Conservation (phyloP, 2,329 filamentous ascomycete genomes). For the Penicillium crustosum region DNA sequence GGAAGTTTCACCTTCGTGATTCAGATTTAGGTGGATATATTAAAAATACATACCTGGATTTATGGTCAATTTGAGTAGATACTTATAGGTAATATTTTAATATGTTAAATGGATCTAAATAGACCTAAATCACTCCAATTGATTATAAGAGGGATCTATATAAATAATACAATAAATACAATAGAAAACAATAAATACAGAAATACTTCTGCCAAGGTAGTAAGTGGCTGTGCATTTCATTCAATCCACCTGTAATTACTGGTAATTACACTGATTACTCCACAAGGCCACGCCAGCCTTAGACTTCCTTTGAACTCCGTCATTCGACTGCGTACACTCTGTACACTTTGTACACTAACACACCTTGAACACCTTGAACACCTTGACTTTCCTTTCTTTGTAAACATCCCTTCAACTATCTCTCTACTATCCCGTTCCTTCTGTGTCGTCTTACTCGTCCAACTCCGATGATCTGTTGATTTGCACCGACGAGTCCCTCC, state of each 20-base stretch:
- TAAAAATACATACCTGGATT: neutral
- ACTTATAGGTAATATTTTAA: too few species aligned
- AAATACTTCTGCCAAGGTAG: neutral
- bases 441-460: neutral
- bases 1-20: neutral
- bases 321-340: slow-evolving; percentile 9
- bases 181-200: neutral
- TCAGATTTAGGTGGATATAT: neutral
- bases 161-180: neutral
- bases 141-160: too few species aligned
- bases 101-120: too few species aligned
- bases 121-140: too few species aligned
- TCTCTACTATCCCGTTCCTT: neutral
- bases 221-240: neutral
- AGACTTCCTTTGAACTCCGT: slow-evolving; percentile 12
- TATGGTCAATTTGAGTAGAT: too few species aligned
- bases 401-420: neutral
- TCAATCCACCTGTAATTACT: neutral
- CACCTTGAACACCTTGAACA: too few species aligned
- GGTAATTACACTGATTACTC: neutral
- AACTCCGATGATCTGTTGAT: slow-evolving; percentile 22
- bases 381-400: neutral
- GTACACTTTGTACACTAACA: slow-evolving; percentile 2
- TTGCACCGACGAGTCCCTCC: slow-evolving; percentile 14
- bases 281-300: slow-evolving; percentile 21